Conservation (phyloP, 2,329 filamentous ascomycete genomes). For the Colletotrichum gloeosporioides region DNA sequence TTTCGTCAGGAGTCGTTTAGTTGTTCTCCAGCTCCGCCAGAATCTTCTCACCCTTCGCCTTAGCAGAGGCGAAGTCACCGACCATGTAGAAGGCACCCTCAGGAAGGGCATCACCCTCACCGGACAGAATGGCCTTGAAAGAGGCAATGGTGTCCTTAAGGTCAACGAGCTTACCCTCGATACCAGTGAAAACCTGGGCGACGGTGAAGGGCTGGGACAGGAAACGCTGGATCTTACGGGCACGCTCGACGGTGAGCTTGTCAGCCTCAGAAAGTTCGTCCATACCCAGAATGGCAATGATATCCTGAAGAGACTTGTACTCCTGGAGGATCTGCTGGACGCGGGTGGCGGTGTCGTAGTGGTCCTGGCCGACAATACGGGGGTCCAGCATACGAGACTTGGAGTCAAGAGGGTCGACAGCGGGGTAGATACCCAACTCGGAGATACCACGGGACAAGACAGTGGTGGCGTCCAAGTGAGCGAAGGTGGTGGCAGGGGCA, state of each 20-base stretch:
- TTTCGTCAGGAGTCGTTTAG: conserved; percentile 21
- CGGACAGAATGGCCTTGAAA: conserved; percentile 96
- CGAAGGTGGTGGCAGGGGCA: conserved; percentile 98
- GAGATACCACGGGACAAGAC: conserved; percentile 99
- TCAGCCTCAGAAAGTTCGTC: conserved; percentile 99
- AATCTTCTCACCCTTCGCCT: conserved; percentile 99
- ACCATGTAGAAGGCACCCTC: conserved; percentile 98
- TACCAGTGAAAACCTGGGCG: conserved; percentile 82
- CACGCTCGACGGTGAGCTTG: conserved; percentile 99
- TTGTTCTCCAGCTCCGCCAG: conserved; percentile 83
- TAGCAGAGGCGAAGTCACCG: conserved; percentile 91
- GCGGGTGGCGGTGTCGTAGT: conserved; percentile 92
- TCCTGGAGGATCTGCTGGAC: conserved; percentile 99
- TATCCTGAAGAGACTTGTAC: conserved; percentile 99
- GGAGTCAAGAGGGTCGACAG: conserved; percentile 99
- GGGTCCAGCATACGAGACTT: conserved; percentile 99
- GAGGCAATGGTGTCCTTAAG: conserved; percentile 97
- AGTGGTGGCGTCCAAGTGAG: conserved; percentile 99
- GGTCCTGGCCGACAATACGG: conserved; percentile 96
- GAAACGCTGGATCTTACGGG: conserved; percentile 99
- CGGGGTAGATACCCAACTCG: conserved; percentile 99
- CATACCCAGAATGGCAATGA: conserved; percentile 99
- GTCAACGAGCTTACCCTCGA: conserved; percentile 96
- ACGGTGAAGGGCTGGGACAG: conserved; percentile 98
- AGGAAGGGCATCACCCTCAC: conserved; percentile 94